Evolutionary conservation across 768 basidiomycete species (phyloP).

Genomic region (Phallus indusiatus): DNA sequence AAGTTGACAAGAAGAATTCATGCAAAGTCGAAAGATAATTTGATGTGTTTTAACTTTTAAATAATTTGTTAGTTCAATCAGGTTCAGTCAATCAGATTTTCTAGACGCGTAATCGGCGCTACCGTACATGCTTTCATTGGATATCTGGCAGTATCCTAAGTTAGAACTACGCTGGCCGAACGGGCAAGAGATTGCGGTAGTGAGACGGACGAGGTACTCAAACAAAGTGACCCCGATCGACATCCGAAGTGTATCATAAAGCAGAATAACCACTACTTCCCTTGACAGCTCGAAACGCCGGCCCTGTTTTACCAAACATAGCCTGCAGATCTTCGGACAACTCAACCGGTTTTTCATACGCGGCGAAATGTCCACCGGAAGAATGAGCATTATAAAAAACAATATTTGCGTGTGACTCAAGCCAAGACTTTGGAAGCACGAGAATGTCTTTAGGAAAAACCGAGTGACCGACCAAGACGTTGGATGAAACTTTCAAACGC

Average conservation of each 20-base stretch:
- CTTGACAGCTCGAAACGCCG: constrained; percentile 37
- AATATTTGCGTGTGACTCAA: constrained; percentile 23
- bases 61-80: too few species aligned
- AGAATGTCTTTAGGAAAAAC: constrained; percentile 42
- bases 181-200: not conserved
- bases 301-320: constrained; percentile 48
- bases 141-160: too few species aligned
- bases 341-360: constrained; percentile 37
- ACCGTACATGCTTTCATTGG: too few species aligned
- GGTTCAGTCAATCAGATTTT: too few species aligned
- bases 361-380: constrained; percentile 51
- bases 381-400: constrained; percentile 32
- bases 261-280: constrained; percentile 17
- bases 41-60: not conserved
- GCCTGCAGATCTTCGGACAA: constrained; percentile 41
- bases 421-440: constrained; percentile 23
- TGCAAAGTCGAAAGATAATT: not conserved
- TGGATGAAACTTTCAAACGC: not conserved
- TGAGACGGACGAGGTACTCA: not conserved
- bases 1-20: not conserved
- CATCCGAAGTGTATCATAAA: not conserved
- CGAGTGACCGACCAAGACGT: constrained; percentile 40
- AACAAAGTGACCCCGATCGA: not conserved
- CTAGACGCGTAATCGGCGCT: too few species aligned
- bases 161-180: too few species aligned